A percentile compares a stretch with the other conserved stretches of the same genome.
Evolutionary conservation across 208 protist species (phyloP).

Genomic region (Blastocrithidia nonstop): DNA sequence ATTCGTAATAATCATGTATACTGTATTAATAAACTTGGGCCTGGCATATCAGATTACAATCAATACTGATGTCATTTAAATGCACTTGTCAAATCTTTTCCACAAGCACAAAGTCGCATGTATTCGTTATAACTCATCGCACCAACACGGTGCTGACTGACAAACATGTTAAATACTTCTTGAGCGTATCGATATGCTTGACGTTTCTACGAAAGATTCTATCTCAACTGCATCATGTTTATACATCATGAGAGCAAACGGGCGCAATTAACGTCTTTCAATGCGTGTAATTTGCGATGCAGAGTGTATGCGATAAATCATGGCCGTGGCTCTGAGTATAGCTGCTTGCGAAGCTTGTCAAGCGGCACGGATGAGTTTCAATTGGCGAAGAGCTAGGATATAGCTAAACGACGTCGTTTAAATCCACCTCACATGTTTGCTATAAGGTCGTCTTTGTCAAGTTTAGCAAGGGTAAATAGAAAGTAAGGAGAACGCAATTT

Average conservation of each 20-base stretch:
- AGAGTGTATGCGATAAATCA: conserved; percentile 64
- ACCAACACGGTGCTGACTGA: conserved; percentile 58
- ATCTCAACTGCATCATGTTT: conserved; percentile 36
- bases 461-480: too few relatives aligned
- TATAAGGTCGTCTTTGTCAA: too few relatives aligned
- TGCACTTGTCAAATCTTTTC: conserved; percentile 62
- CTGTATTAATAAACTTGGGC: conserved; percentile 13
- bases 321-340: conserved; percentile 69
- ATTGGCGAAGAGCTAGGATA: conserved; percentile 49
- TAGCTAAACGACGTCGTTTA: conserved; percentile 41
- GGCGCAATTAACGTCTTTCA: conserved; percentile 67
- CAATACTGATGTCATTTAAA: conserved; percentile 75
- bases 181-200: conserved; percentile 74
- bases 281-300: conserved; percentile 48
- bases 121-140: conserved; percentile 40
- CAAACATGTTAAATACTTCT: conserved; percentile 53
- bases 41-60: conserved; percentile 32
- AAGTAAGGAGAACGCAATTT: too few relatives aligned
- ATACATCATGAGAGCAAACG: conserved; percentile 66
- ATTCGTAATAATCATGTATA: conserved; percentile 64
- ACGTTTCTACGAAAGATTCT: conserved; percentile 11
- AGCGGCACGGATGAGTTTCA: conserved; percentile 58
- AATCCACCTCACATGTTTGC: conserved; percentile 70
- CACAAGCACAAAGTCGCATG: conserved; percentile 62
- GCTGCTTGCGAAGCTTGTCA: conserved; percentile 28